phyloP scores from a whole-genome alignment of 352 stramenopile genomes.

The Globisporangium orthogonon region DNA sequence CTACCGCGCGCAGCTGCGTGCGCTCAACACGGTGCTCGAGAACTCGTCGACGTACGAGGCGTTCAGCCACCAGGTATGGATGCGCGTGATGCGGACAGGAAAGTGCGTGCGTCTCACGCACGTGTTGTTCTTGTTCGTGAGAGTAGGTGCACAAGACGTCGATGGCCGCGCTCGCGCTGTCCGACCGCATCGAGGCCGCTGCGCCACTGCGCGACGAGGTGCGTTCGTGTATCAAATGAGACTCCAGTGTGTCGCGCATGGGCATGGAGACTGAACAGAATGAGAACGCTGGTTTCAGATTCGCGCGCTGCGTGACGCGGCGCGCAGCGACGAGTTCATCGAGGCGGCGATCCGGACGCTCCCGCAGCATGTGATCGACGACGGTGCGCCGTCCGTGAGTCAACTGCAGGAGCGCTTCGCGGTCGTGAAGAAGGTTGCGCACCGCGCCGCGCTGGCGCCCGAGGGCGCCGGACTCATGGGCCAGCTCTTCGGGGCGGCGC shows the following conservation, averaged over 20 bases:
- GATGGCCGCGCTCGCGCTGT: slow-evolving; percentile 68
- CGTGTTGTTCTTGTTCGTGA: not conserved
- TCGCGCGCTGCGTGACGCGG: slow-evolving; percentile 56
- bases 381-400: slow-evolving; percentile 62
- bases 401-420: slow-evolving; percentile 84
- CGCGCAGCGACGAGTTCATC: slow-evolving; percentile 70
- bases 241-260: too few relatives aligned
- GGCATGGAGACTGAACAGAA: too few relatives aligned
- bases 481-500: slow-evolving; percentile 58
- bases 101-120: too few relatives aligned
- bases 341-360: slow-evolving; percentile 60
- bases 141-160: slow-evolving; percentile 66
- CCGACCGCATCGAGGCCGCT: slow-evolving; percentile 74
- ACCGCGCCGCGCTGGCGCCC: slow-evolving; percentile 59
- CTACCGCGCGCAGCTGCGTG: slow-evolving; percentile 58
- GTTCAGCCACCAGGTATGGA: slow-evolving; percentile 58
- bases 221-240: not conserved
- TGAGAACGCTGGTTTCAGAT: slow-evolving; percentile 23
- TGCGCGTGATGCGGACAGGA: not conserved
- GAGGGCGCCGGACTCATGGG: slow-evolving; percentile 64
- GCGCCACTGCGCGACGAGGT: slow-evolving; percentile 61
- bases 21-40: slow-evolving; percentile 62
- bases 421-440: slow-evolving; percentile 65
- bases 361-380: slow-evolving; percentile 45
- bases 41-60: slow-evolving; percentile 76